A percentile compares a stretch with the other conserved stretches of the same genome.
phyloP scores from a whole-genome alignment of 441 rosid genomes.

The Erodium texanum region DNA sequence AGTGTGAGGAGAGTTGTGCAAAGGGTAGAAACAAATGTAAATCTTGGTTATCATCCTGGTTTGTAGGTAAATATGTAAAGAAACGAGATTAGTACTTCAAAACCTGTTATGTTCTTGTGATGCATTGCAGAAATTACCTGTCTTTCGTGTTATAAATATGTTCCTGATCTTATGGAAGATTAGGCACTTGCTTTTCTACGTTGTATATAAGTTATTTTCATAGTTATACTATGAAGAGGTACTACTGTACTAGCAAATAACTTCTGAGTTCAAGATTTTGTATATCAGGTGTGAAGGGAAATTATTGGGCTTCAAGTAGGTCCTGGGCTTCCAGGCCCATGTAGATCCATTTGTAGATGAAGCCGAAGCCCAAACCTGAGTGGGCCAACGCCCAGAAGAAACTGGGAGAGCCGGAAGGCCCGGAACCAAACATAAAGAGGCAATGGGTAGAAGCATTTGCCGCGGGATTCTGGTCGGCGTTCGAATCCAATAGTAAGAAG shows the following conservation, averaged over 20 bases:
- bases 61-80: constrained; percentile 27
- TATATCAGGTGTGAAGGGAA: too few relatives aligned
- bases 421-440: too few relatives aligned
- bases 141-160: not conserved
- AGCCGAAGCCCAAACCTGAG: not conserved
- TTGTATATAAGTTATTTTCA: too few relatives aligned
- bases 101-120: constrained; percentile 7
- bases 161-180: too few relatives aligned
- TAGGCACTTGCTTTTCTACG: too few relatives aligned
- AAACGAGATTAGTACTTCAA: constrained; percentile 1
- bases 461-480: not conserved
- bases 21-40: constrained; percentile 48
- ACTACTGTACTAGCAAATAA: too few relatives aligned
- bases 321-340: not conserved
- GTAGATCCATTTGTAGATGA: not conserved
- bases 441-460: not conserved
- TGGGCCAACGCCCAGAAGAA: not conserved
- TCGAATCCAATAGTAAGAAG: not conserved
- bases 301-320: not conserved
- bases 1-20: constrained; percentile 59
- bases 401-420: not conserved
- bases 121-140: not conserved
- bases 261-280: too few relatives aligned
- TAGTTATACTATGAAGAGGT: too few relatives aligned
- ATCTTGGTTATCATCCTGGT: constrained; percentile 49